These are phyloP conservation scores for Suillus fuscotomentosus DNA, from an alignment of 768 basidiomycete genomes.

Conservation along the genomic window DNA sequence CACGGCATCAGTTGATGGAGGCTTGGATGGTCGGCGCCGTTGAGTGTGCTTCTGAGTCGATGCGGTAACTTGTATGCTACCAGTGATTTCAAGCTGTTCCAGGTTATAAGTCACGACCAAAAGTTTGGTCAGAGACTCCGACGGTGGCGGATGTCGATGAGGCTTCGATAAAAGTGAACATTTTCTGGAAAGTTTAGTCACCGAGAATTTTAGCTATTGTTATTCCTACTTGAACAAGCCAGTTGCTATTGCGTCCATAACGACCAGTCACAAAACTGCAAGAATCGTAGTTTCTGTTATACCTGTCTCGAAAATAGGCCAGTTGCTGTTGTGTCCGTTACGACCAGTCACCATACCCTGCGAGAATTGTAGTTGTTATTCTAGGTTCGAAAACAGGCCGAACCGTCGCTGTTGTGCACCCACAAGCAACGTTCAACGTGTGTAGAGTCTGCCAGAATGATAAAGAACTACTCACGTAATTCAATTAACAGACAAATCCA, in stretches of 20 bases:
- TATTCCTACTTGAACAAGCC: no score
- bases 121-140: neutral
- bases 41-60: neutral
- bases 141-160: neutral
- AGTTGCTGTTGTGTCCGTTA: neutral
- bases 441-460: neutral
- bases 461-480: no score
- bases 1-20: neutral
- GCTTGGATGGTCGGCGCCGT: neutral
- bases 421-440: neutral
- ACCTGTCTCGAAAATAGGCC: no score
- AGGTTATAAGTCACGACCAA: neutral
- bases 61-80: neutral
- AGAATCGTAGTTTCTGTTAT: no score
- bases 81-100: neutral
- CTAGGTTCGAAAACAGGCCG: neutral
- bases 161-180: neutral
- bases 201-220: no score
- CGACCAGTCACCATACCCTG: neutral
- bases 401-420: neutral
- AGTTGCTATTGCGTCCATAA: no score
- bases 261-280: no score
- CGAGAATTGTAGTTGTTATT: neutral
- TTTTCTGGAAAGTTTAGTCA: neutral
- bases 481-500: no score